phyloP scores from a whole-genome alignment of 2,329 filamentous ascomycete genomes.

The Nannizziopsis arthrosporioides region DNA sequence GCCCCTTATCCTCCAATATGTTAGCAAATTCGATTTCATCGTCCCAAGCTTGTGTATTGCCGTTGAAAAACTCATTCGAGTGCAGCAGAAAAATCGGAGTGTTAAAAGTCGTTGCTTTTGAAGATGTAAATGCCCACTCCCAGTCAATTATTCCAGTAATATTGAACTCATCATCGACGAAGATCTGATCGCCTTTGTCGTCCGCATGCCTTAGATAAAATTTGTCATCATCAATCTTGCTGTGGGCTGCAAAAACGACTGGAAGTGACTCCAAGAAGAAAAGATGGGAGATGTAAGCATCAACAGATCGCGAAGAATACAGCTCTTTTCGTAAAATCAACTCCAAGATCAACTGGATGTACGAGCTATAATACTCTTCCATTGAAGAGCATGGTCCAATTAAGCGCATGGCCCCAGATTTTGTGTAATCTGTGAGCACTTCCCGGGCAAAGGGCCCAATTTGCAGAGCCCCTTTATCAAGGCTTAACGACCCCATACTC shows the following conservation, averaged over 20 bases:
- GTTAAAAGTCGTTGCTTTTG: too few relatives aligned
- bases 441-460: conserved; percentile 4
- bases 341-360: conserved; percentile 24
- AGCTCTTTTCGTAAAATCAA: conserved; percentile 27
- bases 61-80: too few relatives aligned
- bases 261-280: background rate
- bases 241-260: background rate
- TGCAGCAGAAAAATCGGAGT: too few relatives aligned
- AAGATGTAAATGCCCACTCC: conserved; percentile 22
- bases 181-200: conserved; percentile 41
- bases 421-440: background rate
- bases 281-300: background rate
- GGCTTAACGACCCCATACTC: conserved; percentile 28
- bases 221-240: conserved; percentile 10
- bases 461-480: conserved; percentile 21
- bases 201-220: conserved; percentile 40
- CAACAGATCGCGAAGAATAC: conserved; percentile 21
- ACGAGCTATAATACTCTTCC: conserved; percentile 25
- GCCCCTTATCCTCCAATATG: too few relatives aligned
- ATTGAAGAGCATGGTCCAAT: conserved; percentile 25
- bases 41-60: too few relatives aligned
- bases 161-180: conserved; percentile 37
- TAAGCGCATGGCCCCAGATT: conserved; percentile 17
- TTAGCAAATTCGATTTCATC: too few relatives aligned
- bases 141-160: conserved; percentile 42